phyloP scores from a whole-genome alignment of 2,329 filamentous ascomycete genomes.

The Verticillium albo-atrum region DNA sequence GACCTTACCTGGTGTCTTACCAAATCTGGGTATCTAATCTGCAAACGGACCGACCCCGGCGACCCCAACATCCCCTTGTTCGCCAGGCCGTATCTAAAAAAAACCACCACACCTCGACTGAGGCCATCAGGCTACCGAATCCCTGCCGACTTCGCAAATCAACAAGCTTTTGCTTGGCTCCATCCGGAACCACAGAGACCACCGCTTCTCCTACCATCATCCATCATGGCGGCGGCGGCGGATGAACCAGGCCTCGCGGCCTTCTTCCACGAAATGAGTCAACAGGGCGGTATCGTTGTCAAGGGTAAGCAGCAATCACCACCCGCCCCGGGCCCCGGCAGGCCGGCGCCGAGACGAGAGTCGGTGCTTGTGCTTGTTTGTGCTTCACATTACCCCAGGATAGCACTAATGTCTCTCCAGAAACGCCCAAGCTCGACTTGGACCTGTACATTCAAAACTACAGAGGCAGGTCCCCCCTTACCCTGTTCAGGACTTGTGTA shows the following conservation, averaged over 20 bases:
- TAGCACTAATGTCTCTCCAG: constrained; percentile 3
- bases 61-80: not conserved
- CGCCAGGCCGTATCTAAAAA: not conserved
- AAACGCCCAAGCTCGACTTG: constrained; percentile 76
- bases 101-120: not conserved
- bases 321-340: not conserved
- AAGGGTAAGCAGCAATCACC: constrained; percentile 30
- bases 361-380: not conserved
- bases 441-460: constrained; percentile 91
- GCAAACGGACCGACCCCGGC: not conserved
- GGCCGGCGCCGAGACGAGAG: not conserved
- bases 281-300: constrained; percentile 41
- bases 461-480: constrained; percentile 51
- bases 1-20: not conserved
- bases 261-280: constrained; percentile 44
- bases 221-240: constrained; percentile 30
- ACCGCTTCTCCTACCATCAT: not conserved
- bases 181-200: not conserved
- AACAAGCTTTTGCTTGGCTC: not conserved
- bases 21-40: not conserved
- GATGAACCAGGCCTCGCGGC: constrained; percentile 20
- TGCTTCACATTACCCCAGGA: constrained; percentile 2
- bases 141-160: not conserved
- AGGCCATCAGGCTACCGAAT: not conserved
- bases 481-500: not conserved